Evolutionary conservation across 306 rosid genomes (phyloP).

Genomic region (Notholithocarpus densiflorus): DNA sequence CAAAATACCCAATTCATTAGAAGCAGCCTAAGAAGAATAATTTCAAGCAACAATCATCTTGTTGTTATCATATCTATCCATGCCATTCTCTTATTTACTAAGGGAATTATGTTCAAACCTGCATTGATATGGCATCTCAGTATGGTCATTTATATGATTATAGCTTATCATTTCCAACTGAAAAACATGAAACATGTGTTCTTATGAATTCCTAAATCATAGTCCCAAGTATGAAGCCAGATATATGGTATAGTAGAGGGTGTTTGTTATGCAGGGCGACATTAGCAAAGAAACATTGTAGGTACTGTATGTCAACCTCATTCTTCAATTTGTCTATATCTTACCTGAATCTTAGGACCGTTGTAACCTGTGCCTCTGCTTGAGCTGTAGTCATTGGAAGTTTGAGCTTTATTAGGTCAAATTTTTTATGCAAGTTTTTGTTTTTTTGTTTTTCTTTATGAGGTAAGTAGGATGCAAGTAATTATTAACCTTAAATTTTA

Average conservation of each 20-base stretch:
- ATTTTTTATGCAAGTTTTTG: not conserved
- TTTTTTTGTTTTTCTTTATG: not conserved
- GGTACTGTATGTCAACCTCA: not conserved
- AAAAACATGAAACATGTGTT: not conserved
- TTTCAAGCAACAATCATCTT: too few species aligned
- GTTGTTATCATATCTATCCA: too few species aligned
- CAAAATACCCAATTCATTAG: too few species aligned
- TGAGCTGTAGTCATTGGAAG: not conserved
- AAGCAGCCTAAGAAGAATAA: too few species aligned
- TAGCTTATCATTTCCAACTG: too few species aligned
- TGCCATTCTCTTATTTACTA: not conserved
- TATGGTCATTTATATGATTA: too few species aligned
- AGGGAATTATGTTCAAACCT: not conserved
- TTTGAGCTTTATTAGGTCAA: not conserved
- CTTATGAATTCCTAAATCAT: not conserved
- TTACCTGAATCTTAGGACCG: not conserved
- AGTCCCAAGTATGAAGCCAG: not conserved
- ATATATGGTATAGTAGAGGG: not conserved
- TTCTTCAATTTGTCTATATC: not conserved
- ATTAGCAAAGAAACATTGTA: not conserved
- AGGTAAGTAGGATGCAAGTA: not conserved
- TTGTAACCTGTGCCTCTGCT: not conserved
- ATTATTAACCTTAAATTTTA: not conserved
- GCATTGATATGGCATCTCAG: not conserved
- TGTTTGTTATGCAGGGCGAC: not conserved